Base-by-base conservation (phyloP, 208 protist species). In the Leishmania tarentolae region DNA sequence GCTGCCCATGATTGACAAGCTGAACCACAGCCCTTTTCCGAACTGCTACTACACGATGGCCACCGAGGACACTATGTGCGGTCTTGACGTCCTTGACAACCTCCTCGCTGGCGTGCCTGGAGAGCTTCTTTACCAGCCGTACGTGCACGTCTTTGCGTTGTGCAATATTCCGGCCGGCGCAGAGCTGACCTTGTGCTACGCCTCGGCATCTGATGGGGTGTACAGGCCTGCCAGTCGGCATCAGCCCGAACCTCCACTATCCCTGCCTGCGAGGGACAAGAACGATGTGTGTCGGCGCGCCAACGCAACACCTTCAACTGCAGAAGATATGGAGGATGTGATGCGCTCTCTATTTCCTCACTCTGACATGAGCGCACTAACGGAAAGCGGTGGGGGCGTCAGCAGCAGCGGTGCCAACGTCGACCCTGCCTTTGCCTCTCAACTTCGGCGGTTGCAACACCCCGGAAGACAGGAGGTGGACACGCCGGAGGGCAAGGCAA, bases 1-100 rank as follows among this genome's bases (percentile, higher is more conserved):
- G 37, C 83, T 95, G 52, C 94, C 94, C 17, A 82, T 97, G 57
- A 73, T 95, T 37, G 94, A 97, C 76, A 97, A 95, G 78, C 92
- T 97, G 53, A 95, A 97, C 85, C 94, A 97, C 85, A 81, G 85
- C 72, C 87, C 90, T 24, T 76, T 90, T 65, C 94, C 94, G 13
- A 97, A 97, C 83, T 92, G 88, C 81, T 91, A 92, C 85, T 95
- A 93, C 84, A 95, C 92, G 13, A 95, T 97, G 92, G 84, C 87
- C 28, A 91, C 86, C 13, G 87, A 86, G 69, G 82, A 83, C 37
- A 88, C 79, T 50, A 85, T 95, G 63, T 95, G 91, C 74, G 92
- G 94, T 31, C 77, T 97, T 35, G 94, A 97, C 76, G 86, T 95
- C 11, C 82, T 97, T 66, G 92, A 97, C 73, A 97, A 97, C 87